A percentile compares a stretch with the other conserved stretches of the same genome.
phyloP scores from a whole-genome alignment of 345 rosid species.

The Moricandia arvensis region DNA sequence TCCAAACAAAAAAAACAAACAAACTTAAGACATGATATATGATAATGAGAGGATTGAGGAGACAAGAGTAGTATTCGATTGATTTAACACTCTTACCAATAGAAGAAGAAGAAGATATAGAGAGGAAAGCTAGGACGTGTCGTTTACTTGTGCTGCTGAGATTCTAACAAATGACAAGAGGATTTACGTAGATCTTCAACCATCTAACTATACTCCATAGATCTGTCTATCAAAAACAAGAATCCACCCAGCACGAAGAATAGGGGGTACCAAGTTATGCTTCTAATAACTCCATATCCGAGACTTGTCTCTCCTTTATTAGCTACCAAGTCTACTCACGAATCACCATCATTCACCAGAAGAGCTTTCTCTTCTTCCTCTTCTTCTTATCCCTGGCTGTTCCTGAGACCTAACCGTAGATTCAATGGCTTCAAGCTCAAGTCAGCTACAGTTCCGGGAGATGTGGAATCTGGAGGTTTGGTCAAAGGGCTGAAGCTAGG shows the following conservation, averaged over 20 bases:
- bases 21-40: neutral
- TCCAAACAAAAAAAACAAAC: neutral
- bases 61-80: neutral
- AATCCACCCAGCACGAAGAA: neutral
- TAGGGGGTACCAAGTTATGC: neutral
- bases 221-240: neutral
- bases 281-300: conserved; percentile 18
- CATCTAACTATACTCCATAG: neutral
- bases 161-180: neutral
- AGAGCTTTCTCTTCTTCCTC: neutral
- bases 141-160: neutral
- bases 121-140: neutral
- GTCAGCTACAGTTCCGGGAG: conserved; percentile 49
- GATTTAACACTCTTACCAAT: conserved; percentile 15
- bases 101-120: neutral
- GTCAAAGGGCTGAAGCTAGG: conserved; percentile 41
- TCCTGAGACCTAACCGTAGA: conserved; percentile 19
- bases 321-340: conserved; percentile 11
- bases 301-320: conserved; percentile 22
- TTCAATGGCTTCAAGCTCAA: conserved; percentile 36
- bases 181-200: conserved; percentile 6
- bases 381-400: neutral
- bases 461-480: conserved; percentile 28
- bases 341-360: conserved; percentile 8
- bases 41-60: neutral